These are phyloP conservation scores for Fusarium irregulare DNA, from an alignment of 2,329 filamentous ascomycete species.

Conservation along the genomic window DNA sequence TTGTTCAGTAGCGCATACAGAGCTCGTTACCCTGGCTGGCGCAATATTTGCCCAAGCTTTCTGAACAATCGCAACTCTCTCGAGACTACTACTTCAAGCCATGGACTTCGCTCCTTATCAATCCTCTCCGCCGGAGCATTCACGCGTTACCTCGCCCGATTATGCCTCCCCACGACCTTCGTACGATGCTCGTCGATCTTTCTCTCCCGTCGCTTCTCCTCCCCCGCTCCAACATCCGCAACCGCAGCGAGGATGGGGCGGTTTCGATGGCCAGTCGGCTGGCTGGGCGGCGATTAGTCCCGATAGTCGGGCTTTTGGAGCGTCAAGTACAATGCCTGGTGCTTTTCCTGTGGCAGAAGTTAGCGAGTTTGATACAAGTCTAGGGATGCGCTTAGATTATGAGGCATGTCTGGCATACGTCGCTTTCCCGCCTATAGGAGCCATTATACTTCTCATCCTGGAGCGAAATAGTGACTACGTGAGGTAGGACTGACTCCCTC, in stretches of 20 bases:
- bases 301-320: constrained; percentile 39
- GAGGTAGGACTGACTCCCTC: constrained; percentile 65
- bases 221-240: constrained; percentile 62
- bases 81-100: constrained; percentile 34
- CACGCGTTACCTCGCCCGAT: constrained; percentile 80
- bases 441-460: constrained; percentile 82
- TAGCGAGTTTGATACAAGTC: constrained; percentile 89
- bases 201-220: constrained; percentile 60
- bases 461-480: constrained; percentile 99
- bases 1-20: not conserved
- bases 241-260: constrained; percentile 66
- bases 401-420: constrained; percentile 93
- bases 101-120: constrained; percentile 99
- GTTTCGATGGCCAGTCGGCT: constrained; percentile 54
- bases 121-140: constrained; percentile 86
- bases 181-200: constrained; percentile 63
- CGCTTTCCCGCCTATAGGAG: constrained; percentile 84
- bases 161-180: constrained; percentile 66
- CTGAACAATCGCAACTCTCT: not conserved
- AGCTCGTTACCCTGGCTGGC: not conserved
- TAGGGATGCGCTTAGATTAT: constrained; percentile 87
- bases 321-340: constrained; percentile 48
- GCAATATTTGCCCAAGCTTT: not conserved
- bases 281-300: constrained; percentile 44
- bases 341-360: constrained; percentile 62